phyloP scores from a whole-genome alignment of 306 rosid genomes.

The Myrica gale region DNA sequence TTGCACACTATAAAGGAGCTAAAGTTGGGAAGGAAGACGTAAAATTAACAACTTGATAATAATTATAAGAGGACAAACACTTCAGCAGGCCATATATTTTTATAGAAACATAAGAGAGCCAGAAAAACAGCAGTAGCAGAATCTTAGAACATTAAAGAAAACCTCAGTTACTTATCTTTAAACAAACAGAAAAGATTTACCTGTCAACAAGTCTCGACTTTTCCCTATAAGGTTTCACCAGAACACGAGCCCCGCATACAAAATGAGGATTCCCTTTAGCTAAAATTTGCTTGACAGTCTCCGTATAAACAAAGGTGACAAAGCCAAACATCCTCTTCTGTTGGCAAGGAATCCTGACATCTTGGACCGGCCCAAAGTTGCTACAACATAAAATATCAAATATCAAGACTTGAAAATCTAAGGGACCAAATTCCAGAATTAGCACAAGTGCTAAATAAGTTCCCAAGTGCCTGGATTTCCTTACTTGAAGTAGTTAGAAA shows the following conservation, averaged over 20 bases:
- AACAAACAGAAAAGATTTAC: conserved; percentile 18
- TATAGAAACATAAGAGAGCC: neutral
- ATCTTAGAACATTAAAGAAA: neutral
- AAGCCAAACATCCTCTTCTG: conserved; percentile 58
- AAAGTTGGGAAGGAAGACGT: neutral
- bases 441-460: too few species aligned
- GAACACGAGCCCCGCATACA: conserved; percentile 46
- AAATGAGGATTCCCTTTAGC: conserved; percentile 47
- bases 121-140: neutral
- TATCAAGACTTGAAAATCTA: neutral
- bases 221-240: conserved; percentile 51
- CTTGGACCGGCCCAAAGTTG: conserved; percentile 55
- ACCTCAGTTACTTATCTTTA: neutral
- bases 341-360: conserved; percentile 52
- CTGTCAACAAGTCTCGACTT: conserved; percentile 42
- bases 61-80: neutral
- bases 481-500: conserved; percentile 49
- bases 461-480: neutral
- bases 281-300: conserved; percentile 43
- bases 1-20: neutral
- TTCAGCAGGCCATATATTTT: neutral
- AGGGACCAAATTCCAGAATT: neutral
- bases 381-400: conserved; percentile 16
- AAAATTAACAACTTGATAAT: neutral
- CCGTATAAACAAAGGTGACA: conserved; percentile 45